Evolutionary conservation across 2,329 filamentous ascomycete species (phyloP).

Genomic region (Xylariaceae sp.): DNA sequence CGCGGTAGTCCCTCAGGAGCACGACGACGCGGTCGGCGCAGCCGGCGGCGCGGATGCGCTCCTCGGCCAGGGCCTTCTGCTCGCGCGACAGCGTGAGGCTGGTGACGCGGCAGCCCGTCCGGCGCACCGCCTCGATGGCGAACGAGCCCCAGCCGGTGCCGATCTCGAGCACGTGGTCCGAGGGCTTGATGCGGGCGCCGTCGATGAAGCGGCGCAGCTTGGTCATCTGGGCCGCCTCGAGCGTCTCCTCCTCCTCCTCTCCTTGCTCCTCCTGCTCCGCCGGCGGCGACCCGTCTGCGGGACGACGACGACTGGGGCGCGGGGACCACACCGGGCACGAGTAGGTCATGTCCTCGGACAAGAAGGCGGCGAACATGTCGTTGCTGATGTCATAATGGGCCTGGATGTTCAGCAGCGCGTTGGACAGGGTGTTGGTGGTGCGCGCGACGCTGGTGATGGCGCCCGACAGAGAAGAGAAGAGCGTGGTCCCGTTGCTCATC

Average conservation of each 20-base stretch:
- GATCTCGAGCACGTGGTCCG: constrained; percentile 66
- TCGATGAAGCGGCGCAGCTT: constrained; percentile 61
- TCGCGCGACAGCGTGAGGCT: constrained; percentile 61
- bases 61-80: constrained; percentile 61
- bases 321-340: constrained; percentile 61
- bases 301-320: constrained; percentile 30
- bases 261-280: too few relatives aligned
- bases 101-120: constrained; percentile 61
- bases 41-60: constrained; percentile 54
- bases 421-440: constrained; percentile 49
- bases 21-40: constrained; percentile 56
- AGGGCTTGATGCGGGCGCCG: constrained; percentile 53
- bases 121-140: constrained; percentile 59
- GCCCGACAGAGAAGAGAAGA: constrained; percentile 51
- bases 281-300: too few relatives aligned
- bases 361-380: constrained; percentile 66
- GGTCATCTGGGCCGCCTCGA: constrained; percentile 59
- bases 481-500: constrained; percentile 56
- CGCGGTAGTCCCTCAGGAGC: constrained; percentile 60
- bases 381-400: constrained; percentile 73
- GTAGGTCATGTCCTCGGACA: constrained; percentile 71
- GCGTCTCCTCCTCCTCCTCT: constrained; percentile 40
- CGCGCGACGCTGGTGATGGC: constrained; percentile 51
- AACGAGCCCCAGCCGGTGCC: constrained; percentile 71
- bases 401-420: constrained; percentile 57